Percentiles rank a stretch among this genome's conserved stretches.
Evolutionary conservation across 2,329 filamentous ascomycete genomes (phyloP).

Genomic region (Pyrenophora graminea): DNA sequence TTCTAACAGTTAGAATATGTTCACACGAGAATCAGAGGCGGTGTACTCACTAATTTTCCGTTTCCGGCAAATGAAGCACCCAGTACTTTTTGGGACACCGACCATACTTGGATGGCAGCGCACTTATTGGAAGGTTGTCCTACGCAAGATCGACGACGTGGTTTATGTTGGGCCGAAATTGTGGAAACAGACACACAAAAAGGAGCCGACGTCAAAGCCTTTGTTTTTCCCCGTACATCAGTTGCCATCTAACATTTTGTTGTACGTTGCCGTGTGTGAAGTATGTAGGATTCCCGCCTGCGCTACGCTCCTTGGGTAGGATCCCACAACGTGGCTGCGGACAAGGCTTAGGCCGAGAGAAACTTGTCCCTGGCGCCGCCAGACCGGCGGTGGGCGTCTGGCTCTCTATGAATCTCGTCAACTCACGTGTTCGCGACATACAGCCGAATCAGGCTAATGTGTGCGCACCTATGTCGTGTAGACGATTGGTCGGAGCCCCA

Average conservation of each 20-base stretch:
- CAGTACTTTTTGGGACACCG: slow-evolving; percentile 42
- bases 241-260: slow-evolving; percentile 5
- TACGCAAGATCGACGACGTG: slow-evolving; percentile 1
- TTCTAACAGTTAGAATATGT: slow-evolving; percentile 15
- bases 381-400: slow-evolving; percentile 18
- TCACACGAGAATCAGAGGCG: background rate
- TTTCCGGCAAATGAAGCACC: slow-evolving; percentile 39
- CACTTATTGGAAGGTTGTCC: background rate
- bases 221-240: slow-evolving; percentile 5
- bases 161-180: background rate
- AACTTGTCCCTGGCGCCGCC: slow-evolving; percentile 10
- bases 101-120: slow-evolving; percentile 28
- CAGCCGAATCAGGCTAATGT: slow-evolving; percentile 17
- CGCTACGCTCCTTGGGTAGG: slow-evolving; percentile 11
- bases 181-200: background rate
- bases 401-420: slow-evolving; percentile 7
- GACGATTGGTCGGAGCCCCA: slow-evolving; percentile 4
- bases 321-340: slow-evolving; percentile 12
- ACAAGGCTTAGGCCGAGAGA: slow-evolving; percentile 17
- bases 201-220: background rate
- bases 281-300: slow-evolving; percentile 11
- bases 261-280: slow-evolving; percentile 15
- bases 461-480: background rate
- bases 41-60: slow-evolving; percentile 39
- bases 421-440: slow-evolving; percentile 32